Conservation (phyloP, 192 early-diverging fungal genomes). For the Cladochytrium replicatum region DNA sequence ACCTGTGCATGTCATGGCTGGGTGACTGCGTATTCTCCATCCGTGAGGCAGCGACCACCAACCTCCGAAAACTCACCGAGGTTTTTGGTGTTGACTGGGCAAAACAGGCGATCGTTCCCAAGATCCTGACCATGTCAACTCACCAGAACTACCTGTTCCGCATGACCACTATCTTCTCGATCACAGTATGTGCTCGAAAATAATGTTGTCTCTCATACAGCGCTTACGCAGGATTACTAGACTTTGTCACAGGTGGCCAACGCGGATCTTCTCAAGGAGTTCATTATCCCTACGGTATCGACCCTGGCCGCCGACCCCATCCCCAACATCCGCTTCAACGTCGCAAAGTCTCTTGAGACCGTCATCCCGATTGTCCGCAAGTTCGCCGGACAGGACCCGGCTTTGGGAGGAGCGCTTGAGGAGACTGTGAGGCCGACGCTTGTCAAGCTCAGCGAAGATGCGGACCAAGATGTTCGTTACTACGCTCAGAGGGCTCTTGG, state of each 20-base stretch:
- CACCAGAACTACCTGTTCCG: conserved; percentile 95
- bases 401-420: conserved; percentile 49
- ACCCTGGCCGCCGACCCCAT: conserved; percentile 84
- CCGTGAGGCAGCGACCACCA: conserved; percentile 91
- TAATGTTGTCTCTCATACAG: no score
- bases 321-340: conserved; percentile 99
- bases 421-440: conserved; percentile 74
- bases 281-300: conserved; percentile 79
- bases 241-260: conserved; percentile 80
- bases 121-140: conserved; percentile 79
- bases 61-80: conserved; percentile 90
- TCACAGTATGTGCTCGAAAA: conserved; percentile 78
- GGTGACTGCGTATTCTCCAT: conserved; percentile 95
- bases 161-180: conserved; percentile 96
- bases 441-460: conserved; percentile 73
- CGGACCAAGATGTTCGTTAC: conserved; percentile 89
- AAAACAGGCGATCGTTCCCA: conserved; percentile 84
- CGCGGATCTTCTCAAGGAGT: conserved; percentile 76
- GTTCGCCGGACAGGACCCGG: no score
- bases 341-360: conserved; percentile 86
- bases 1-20: conserved; percentile 97
- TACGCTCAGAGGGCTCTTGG: conserved; percentile 74
- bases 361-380: conserved; percentile 69
- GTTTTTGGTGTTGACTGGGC: conserved; percentile 99
- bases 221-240: conserved; percentile 27